Conservation (phyloP, 1,284 basidiomycete genomes). For the Hypsizygus ulmarius region DNA sequence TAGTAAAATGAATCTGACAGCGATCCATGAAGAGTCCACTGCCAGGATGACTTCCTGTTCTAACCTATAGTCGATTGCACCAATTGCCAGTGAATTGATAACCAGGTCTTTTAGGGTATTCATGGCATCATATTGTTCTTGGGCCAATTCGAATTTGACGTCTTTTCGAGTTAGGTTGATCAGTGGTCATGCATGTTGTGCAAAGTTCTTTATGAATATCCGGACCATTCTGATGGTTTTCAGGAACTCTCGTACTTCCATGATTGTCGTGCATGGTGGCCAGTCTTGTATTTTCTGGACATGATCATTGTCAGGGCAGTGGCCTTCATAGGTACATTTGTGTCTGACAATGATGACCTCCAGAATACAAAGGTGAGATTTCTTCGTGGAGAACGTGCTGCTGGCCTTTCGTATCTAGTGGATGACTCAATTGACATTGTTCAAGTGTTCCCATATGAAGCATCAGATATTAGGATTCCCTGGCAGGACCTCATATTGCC, state of each 20-base stretch:
- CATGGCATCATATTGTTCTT: slow-evolving; percentile 20
- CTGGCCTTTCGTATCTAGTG: slow-evolving; percentile 20
- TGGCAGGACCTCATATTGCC: slow-evolving; percentile 20
- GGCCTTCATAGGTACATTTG: slow-evolving; percentile 24
- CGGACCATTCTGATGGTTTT: slow-evolving; percentile 25
- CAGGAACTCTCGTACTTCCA: slow-evolving; percentile 28
- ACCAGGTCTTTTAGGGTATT: slow-evolving; percentile 28
- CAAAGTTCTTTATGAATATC: slow-evolving; percentile 31
- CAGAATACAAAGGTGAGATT: slow-evolving; percentile 21
- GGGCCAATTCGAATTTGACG: slow-evolving; percentile 24
- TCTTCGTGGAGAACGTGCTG: slow-evolving; percentile 26
- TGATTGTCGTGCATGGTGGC: slow-evolving; percentile 22
- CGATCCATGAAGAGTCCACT: slow-evolving; percentile 35
- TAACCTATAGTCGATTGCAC: slow-evolving; percentile 32
- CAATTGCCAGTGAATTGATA: slow-evolving; percentile 18
- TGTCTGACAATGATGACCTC: slow-evolving; percentile 26
- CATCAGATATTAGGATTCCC: slow-evolving; percentile 20
- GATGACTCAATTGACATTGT: slow-evolving; percentile 9
- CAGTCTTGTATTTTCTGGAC: slow-evolving; percentile 24
- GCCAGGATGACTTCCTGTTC: slow-evolving; percentile 29
- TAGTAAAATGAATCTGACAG: slow-evolving; percentile 30
- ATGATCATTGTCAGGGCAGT: slow-evolving; percentile 22
- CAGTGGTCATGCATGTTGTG: slow-evolving; percentile 23
- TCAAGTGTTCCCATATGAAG: slow-evolving; percentile 27
- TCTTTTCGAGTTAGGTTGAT: slow-evolving; percentile 27